Evolutionary conservation across 495 filamentous ascomycete genomes (phyloP), one percentile per base, ranked within the genome.

Genomic region (Penicillium goetzii): DNA sequence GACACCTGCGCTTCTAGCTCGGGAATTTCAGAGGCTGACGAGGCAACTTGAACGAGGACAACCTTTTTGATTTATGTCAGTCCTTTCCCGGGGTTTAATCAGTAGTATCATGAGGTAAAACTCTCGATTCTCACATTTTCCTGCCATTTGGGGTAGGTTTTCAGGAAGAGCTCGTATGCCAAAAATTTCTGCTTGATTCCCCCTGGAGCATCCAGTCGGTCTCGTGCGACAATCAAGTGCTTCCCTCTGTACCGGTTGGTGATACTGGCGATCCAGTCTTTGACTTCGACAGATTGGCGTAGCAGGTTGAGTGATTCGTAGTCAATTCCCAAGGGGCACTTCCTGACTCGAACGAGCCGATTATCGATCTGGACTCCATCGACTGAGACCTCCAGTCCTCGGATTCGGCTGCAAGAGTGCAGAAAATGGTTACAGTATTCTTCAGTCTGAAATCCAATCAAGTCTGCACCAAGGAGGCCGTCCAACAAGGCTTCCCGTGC

Each of bases 341-440:
- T 69, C 62, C 86, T 81, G 56, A 94, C 90, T 61, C 92, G 87
- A 32, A 97, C 90, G 63, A 94, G 93, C 4, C 90, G 91, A 67
- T 92, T 85, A 50, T 92, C 89, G 17, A 96, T 79, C 64, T 94
- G 89, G 7, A 96, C 81, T 12, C 91, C 92, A 57, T 94, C 86
- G 21, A 83, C 85, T 1, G 88, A 91, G 9, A 92, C 89, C 72
- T 96, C 92, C 9, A 94, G 86, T 43, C 83, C 85, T 9, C 93
- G 84, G 21, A 97, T 78, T 41, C 93, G 87, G 67, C 91, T 95
- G 82, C 92, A 96, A 10, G 93, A 92, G 66, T 94, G 91, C 38
- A 96, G 80, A 72, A 97, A 96, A 72, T 97, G 93, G n/a, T 90
- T 83, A 1, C 89, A 87, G 72, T 97, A 97, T 70, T 97, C 93